A percentile compares a stretch with the other conserved stretches of the same genome.
Evolutionary conservation across 208 protist genomes (phyloP).

Genomic region (Crithidia mellificae): DNA sequence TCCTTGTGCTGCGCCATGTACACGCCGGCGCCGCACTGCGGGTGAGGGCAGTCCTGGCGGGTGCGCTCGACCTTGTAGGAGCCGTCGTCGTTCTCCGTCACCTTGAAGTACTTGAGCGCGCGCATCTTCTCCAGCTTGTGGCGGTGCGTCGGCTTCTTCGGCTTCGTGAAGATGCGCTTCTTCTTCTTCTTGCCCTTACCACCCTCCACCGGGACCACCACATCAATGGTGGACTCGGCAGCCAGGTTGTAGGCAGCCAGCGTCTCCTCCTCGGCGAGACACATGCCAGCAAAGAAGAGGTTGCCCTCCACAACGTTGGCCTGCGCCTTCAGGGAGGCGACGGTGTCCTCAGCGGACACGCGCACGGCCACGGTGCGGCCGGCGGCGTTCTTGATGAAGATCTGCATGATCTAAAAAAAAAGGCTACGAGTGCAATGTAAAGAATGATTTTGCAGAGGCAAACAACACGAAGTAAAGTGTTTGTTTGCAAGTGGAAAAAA

Average conservation of each 20-base stretch:
- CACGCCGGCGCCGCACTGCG: constrained; percentile 96
- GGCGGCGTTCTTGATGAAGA: constrained; percentile 92
- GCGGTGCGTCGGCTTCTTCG: constrained; percentile 99
- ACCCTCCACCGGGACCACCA: constrained; percentile 87
- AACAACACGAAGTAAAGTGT: too few species aligned
- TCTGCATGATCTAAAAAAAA: too few species aligned
- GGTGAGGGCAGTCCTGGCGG: constrained; percentile 95
- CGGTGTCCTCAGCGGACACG: constrained; percentile 82
- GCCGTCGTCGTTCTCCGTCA: constrained; percentile 96
- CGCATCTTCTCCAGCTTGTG: constrained; percentile 99
- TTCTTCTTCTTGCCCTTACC: constrained; percentile 99
- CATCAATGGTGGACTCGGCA: constrained; percentile 88
- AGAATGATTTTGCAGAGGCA: too few species aligned
- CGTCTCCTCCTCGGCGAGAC: constrained; percentile 77
- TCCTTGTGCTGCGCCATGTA: constrained; percentile 99
- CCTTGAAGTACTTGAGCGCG: constrained; percentile 99
- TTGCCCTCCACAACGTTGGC: constrained; percentile 72
- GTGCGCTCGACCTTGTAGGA: constrained; percentile 96
- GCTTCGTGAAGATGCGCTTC: constrained; percentile 99
- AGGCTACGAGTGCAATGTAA: too few species aligned
- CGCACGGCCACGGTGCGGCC: constrained; percentile 91
- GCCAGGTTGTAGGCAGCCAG: constrained; percentile 77
- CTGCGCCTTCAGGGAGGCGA: constrained; percentile 79
- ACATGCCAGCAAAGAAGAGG: constrained; percentile 90
- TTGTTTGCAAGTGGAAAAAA: too few species aligned